Evolutionary conservation across 495 filamentous ascomycete genomes (phyloP).

Genomic region (Aspergillus egyptiacus): DNA sequence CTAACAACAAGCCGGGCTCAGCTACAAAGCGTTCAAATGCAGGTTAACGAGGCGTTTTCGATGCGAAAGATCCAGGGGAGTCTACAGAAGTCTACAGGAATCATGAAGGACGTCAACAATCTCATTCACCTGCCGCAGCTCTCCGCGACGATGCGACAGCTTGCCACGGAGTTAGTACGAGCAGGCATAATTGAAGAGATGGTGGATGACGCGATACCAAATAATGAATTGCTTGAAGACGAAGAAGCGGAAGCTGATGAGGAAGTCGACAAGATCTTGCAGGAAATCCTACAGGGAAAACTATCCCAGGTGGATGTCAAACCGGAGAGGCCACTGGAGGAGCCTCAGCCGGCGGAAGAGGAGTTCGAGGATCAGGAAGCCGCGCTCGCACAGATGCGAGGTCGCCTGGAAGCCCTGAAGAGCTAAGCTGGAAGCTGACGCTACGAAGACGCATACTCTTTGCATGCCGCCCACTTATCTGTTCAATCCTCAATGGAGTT

Average conservation of each 20-base stretch:
- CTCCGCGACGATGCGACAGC: constrained; percentile 81
- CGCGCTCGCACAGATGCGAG: constrained; percentile 89
- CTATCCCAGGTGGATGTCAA: constrained; percentile 60
- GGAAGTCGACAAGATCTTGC: constrained; percentile 88
- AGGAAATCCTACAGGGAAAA: constrained; percentile 79
- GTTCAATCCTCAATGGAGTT: constrained; percentile 14
- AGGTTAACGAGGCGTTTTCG: constrained; percentile 94
- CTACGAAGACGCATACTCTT: not conserved
- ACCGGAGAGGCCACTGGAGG: constrained; percentile 50
- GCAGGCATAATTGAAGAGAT: constrained; percentile 98
- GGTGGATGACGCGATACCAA: constrained; percentile 79
- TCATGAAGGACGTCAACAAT: constrained; percentile 95
- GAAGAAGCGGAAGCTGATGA: constrained; percentile 84
- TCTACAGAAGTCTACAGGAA: constrained; percentile 76
- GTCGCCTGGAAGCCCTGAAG: constrained; percentile 82
- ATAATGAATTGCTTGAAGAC: constrained; percentile 61
- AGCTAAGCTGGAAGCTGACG: constrained; percentile 48
- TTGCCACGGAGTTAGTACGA: constrained; percentile 81
- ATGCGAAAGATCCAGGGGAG: constrained; percentile 94
- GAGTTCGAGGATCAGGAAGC: constrained; percentile 81
- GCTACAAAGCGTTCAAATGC: constrained; percentile 91
- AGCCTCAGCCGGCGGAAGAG: constrained; percentile 52
- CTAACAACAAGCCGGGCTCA: constrained; percentile 84
- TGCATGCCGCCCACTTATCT: not conserved
- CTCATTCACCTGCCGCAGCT: constrained; percentile 81